Percentiles rank a stretch among this genome's conserved stretches.
These are phyloP conservation scores for Chondrostereum purpureum DNA, from an alignment of 1,284 basidiomycete genomes.

Conservation along the genomic window DNA sequence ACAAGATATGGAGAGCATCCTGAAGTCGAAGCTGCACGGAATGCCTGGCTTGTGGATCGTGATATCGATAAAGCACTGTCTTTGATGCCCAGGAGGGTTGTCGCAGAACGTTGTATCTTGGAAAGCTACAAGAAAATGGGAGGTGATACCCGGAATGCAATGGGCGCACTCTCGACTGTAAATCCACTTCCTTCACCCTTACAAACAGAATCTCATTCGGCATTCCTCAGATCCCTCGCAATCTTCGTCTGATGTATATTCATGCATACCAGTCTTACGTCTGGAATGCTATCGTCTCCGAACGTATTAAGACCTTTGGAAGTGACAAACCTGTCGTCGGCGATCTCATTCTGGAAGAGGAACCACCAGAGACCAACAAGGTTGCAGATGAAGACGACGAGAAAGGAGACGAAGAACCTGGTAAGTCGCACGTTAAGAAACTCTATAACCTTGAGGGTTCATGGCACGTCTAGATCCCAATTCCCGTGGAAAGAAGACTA, in stretches of 20 bases:
- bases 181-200: constrained; percentile 21
- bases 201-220: constrained; percentile 3
- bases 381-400: constrained; percentile 30
- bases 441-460: too few relatives aligned
- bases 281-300: constrained; percentile 95
- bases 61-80: constrained; percentile 75
- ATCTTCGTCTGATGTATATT: constrained; percentile 93
- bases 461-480: constrained; percentile 7
- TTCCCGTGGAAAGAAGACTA: constrained; percentile 29
- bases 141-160: constrained; percentile 73
- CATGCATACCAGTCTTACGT: constrained; percentile 99
- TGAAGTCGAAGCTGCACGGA: constrained; percentile 72
- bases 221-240: constrained; percentile 76
- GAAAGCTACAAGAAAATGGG: constrained; percentile 84
- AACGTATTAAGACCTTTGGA: constrained; percentile 79
- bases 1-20: constrained; percentile 86
- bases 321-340: constrained; percentile 74
- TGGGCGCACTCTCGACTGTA: constrained; percentile 82
- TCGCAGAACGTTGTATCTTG: constrained; percentile 89
- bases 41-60: constrained; percentile 77
- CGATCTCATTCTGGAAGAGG: constrained; percentile 75
- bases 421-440: constrained; percentile 20
- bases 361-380: constrained; percentile 28
- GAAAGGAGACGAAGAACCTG: constrained; percentile 35
- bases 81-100: constrained; percentile 81